These are phyloP conservation scores for Aspergillus texensis DNA, from an alignment of 2,329 filamentous ascomycete species.

Conservation along the genomic window DNA sequence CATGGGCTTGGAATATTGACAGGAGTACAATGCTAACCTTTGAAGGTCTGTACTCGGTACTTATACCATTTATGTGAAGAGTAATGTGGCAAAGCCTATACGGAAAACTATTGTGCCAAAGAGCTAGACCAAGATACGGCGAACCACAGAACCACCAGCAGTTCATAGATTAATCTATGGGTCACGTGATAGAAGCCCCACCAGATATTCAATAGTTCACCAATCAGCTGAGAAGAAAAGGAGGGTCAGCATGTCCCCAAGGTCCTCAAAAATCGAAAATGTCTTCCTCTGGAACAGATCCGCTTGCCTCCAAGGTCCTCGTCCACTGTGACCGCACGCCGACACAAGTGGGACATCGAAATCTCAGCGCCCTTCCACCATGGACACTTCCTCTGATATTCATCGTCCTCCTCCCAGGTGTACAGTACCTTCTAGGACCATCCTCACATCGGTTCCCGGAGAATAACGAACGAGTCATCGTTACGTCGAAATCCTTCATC, in stretches of 20 bases:
- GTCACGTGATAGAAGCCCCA: not conserved
- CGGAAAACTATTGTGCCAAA: too few species aligned
- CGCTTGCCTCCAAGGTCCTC: conserved; percentile 36
- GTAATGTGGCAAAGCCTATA: not conserved
- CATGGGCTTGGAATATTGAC: not conserved
- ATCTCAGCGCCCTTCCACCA: conserved; percentile 14
- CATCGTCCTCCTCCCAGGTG: not conserved
- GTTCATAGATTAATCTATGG: too few species aligned
- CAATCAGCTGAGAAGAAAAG: conserved; percentile 11
- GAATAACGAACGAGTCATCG: not conserved
- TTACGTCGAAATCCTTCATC: not conserved
- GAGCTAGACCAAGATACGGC: not conserved
- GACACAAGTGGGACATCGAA: conserved; percentile 7
- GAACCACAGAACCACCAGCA: not conserved
- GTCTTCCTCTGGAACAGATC: not conserved
- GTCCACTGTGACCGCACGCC: conserved; percentile 20
- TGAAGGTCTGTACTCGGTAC: not conserved
- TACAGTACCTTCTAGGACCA: not conserved
- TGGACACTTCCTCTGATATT: conserved; percentile 9
- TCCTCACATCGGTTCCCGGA: conserved; percentile 11
- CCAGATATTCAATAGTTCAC: not conserved
- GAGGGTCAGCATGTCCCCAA: conserved; percentile 29
- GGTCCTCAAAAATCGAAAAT: conserved; percentile 32
- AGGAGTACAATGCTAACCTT: not conserved
- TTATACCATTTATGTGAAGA: not conserved